These are phyloP conservation scores for Henckelia pumila DNA, from an alignment of 257 asterid species.

Conservation along the genomic window DNA sequence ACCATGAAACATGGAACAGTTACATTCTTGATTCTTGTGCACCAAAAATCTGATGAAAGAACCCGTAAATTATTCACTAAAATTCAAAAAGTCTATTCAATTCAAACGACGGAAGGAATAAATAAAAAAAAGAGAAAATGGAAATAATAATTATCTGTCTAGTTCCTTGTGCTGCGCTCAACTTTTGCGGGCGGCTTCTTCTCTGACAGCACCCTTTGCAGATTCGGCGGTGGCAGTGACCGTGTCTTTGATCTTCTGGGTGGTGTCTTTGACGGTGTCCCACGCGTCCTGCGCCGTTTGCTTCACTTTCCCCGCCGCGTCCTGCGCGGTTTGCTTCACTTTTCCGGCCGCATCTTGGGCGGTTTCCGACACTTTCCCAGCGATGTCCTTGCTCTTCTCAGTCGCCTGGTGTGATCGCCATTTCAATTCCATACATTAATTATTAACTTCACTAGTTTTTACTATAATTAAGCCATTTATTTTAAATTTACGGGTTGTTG, in stretches of 20 bases:
- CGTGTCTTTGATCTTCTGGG: conserved; percentile 57
- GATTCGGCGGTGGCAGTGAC: conserved; percentile 41
- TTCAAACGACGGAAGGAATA: neutral
- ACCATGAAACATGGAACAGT: neutral
- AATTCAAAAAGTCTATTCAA: neutral
- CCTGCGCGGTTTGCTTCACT: conserved; percentile 59
- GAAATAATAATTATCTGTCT: neutral
- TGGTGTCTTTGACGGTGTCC: conserved; percentile 52
- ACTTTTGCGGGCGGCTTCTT: conserved; percentile 36
- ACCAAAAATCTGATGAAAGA: neutral
- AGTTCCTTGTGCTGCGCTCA: conserved; percentile 35
- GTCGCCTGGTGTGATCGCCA: conserved; percentile 31
- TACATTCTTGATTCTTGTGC: neutral
- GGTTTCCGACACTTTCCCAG: conserved; percentile 47
- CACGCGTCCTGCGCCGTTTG: conserved; percentile 56
- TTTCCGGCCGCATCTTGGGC: conserved; percentile 59
- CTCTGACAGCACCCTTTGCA: conserved; percentile 32
- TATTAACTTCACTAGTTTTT: no score
- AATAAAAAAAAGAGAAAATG: neutral
- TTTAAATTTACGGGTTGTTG: no score
- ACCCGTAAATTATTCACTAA: neutral
- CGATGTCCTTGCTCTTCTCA: conserved; percentile 39
- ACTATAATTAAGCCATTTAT: no score
- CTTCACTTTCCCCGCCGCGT: conserved; percentile 56
- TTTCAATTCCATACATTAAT: no score